Percentiles rank a stretch among this genome's conserved stretches.
Conservation (phyloP, 169 alveolate genomes). For the Cryptosporidium bovis region DNA sequence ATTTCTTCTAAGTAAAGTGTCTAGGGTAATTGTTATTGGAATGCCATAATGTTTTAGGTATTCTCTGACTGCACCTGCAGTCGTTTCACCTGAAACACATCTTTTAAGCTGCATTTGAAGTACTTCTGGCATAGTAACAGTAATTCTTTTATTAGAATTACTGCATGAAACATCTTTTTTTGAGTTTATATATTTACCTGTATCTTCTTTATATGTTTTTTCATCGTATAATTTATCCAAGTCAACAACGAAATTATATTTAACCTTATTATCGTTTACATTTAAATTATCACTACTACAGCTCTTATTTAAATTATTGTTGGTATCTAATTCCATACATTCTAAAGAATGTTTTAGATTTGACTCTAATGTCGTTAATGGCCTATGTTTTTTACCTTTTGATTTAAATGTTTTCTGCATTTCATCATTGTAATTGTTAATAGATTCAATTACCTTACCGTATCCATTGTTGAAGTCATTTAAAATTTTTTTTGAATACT, state of each 20-base stretch:
- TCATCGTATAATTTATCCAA: no score
- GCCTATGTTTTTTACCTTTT: constrained; percentile 21
- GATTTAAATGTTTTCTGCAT: constrained; percentile 8
- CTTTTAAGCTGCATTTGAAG: constrained; percentile 40
- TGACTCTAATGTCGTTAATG: constrained; percentile 3
- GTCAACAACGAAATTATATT: constrained; percentile 30
- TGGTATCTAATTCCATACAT: background rate
- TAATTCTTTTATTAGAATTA: constrained; percentile 1
- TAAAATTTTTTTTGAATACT: background rate
- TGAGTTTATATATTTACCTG: background rate
- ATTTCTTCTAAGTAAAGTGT: constrained; percentile 51
- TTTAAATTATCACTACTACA: no score
- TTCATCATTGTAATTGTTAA: constrained; percentile 16
- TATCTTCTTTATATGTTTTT: constrained; percentile 10
- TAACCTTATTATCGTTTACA: background rate
- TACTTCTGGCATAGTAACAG: constrained; percentile 43
- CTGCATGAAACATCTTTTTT: background rate
- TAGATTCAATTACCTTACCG: constrained; percentile 10
- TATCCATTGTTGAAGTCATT: constrained; percentile 27
- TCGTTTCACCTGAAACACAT: constrained; percentile 60
- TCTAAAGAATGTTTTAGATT: constrained; percentile 14
- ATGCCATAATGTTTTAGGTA: constrained; percentile 41
- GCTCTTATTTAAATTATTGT: background rate
- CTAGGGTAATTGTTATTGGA: constrained; percentile 37
- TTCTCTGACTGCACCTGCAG: constrained; percentile 41